phyloP scores from a whole-genome alignment of 1,284 basidiomycete species.

The Neotropicomus parvogracilis region DNA sequence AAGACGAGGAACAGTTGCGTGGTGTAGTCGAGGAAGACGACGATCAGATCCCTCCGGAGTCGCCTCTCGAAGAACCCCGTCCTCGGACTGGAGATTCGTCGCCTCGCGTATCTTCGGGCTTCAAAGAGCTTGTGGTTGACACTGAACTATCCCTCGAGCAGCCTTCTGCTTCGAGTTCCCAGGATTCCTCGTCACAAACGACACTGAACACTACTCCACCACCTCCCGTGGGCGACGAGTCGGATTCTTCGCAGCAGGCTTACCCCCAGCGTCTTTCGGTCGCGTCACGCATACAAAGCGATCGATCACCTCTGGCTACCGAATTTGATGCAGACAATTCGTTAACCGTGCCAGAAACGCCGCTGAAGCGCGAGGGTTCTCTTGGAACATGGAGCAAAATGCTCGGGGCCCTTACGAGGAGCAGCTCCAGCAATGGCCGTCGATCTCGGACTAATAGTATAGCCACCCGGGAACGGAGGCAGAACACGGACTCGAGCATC shows the following conservation, averaged over 20 bases:
- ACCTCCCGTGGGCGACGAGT: slow-evolving; percentile 43
- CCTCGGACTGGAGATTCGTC: slow-evolving; percentile 45
- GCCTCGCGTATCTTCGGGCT: slow-evolving; percentile 47
- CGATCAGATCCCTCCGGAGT: slow-evolving; percentile 43
- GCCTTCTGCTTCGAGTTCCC: slow-evolving; percentile 41
- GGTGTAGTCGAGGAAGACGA: slow-evolving; percentile 36
- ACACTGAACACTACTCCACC: slow-evolving; percentile 41
- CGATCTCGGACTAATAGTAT: slow-evolving; percentile 76
- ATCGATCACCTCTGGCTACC: slow-evolving; percentile 50
- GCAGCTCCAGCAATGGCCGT: slow-evolving; percentile 60
- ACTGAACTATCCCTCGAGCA: slow-evolving; percentile 55
- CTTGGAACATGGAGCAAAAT: slow-evolving; percentile 63
- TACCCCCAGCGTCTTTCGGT: slow-evolving; percentile 60
- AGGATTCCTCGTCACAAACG: slow-evolving; percentile 50
- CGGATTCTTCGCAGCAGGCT: slow-evolving; percentile 43
- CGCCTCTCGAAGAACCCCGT: slow-evolving; percentile 35
- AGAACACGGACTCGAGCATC: slow-evolving; percentile 65
- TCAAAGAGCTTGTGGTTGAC: slow-evolving; percentile 57
- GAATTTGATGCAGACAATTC: slow-evolving; percentile 62
- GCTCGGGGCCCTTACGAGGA: slow-evolving; percentile 41
- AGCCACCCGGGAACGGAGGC: slow-evolving; percentile 56
- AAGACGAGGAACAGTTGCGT: slow-evolving; percentile 37
- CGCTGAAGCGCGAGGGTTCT: slow-evolving; percentile 54
- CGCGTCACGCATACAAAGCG: slow-evolving; percentile 52
- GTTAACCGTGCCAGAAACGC: slow-evolving; percentile 42